Evolutionary conservation across 2,329 filamentous ascomycete species (phyloP), one percentile per base, ranked within the genome.

Genomic region (Aspergillus pseudonomiae): DNA sequence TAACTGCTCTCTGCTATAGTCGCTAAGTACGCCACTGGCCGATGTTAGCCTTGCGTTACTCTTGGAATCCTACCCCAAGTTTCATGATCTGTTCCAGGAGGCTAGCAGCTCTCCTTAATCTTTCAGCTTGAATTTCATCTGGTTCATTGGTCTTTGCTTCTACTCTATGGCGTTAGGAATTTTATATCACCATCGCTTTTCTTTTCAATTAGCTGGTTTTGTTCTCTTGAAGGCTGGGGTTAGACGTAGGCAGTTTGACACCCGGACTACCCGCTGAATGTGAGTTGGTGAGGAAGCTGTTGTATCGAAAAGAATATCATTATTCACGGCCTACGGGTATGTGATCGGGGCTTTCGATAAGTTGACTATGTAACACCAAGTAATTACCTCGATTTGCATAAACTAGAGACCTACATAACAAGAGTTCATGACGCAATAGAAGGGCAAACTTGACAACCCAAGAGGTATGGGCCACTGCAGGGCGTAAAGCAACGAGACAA

Each of bases 11-110:
- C 53, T 39, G 34, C 34, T 62, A 10, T 57, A 78, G 70, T 71
- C 88, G 89, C 72, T 91, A 85, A 84, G 70, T 61, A 19, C 24
- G 7, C 36, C 26, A 30, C 26, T 57, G 41, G n/a, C 34, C 19
- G 16, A 58, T 59, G 53, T 59, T 50, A 43, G 24, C 36, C n/a
- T 58, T 36, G 39, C 41, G 39, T 57, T 56, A 48, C 45, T 53
- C 54, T 59, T 58, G 43, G 50, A 61, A 48, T 55, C 28, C 57
- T 39, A 46, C 30, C 53, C 36, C 61, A 43, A 39, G 48, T 39
- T 39, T 39, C 24, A 45, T 55, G 53, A 50, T 59, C 46, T 34
- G 45, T 54, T 19, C 46, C 32, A 24, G 41, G 21, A 57, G 57
- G 52, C 59, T 61, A 54, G 4, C 46, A 36, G 50, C 26, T 45